Evolutionary conservation across 805 yeast genomes (phyloP).

Genomic region (Alloascoidea africana): DNA sequence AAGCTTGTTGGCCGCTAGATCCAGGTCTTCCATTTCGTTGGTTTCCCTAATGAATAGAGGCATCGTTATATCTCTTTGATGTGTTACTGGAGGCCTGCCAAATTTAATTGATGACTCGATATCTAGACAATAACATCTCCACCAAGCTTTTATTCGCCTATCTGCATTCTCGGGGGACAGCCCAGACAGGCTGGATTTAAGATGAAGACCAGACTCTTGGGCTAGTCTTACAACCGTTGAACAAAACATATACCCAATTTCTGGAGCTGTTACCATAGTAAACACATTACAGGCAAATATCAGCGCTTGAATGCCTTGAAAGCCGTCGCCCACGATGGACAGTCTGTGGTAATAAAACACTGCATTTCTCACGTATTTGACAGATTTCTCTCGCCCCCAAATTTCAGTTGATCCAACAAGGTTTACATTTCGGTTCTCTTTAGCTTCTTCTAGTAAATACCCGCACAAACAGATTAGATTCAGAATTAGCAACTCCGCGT

Average conservation of each 20-base stretch:
- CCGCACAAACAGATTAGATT: neutral
- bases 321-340: constrained; percentile 33
- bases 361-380: constrained; percentile 21
- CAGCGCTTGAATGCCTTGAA: constrained; percentile 31
- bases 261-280: constrained; percentile 6
- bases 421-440: neutral
- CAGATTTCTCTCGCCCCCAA: neutral
- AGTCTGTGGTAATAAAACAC: constrained; percentile 38
- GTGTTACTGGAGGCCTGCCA: constrained; percentile 33
- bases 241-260: constrained; percentile 19
- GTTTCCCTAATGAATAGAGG: neutral
- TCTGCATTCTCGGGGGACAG: constrained; percentile 21
- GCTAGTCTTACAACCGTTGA: constrained; percentile 37
- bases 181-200: constrained; percentile 26
- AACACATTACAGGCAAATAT: constrained; percentile 28
- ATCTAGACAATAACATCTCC: constrained; percentile 32
- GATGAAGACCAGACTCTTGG: constrained; percentile 40
- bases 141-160: constrained; percentile 29
- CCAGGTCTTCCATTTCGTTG: neutral
- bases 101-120: constrained; percentile 25
- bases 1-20: neutral
- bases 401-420: neutral
- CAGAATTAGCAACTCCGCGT: constrained; percentile 1
- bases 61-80: neutral
- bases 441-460: neutral